Evolutionary conservation across 2,329 filamentous ascomycete genomes (phyloP).

Genomic region (Xylariomycetidae sp.): DNA sequence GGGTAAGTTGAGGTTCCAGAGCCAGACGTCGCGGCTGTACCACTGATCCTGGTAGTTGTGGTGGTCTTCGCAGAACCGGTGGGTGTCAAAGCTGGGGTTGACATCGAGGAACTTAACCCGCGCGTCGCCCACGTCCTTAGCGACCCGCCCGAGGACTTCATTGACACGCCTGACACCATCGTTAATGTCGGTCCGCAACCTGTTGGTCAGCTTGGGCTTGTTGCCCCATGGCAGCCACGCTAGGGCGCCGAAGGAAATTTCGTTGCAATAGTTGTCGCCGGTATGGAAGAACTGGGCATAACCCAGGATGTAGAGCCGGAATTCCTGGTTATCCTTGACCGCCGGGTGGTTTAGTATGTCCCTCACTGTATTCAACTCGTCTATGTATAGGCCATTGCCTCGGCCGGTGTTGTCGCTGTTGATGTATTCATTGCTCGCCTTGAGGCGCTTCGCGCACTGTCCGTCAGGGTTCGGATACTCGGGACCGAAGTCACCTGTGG

Average conservation of each 20-base stretch:
- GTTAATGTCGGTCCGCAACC: constrained; percentile 5
- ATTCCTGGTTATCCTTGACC: constrained; percentile 5
- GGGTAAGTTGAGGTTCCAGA: constrained; percentile 8
- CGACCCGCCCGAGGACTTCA: constrained; percentile 4
- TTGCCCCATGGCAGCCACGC: neutral
- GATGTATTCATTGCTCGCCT: constrained; percentile 4
- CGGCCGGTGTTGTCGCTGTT: neutral
- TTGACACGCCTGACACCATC: constrained; percentile 6
- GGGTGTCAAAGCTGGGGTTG: constrained; percentile 6
- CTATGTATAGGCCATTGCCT: constrained; percentile 3
- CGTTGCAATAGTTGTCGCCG: constrained; percentile 7
- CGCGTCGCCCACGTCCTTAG: constrained; percentile 3
- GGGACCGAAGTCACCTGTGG: constrained; percentile 1
- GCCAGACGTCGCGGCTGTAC: constrained; percentile 7
- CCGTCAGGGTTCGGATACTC: constrained; percentile 6
- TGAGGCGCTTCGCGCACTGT: constrained; percentile 3
- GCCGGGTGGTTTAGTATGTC: constrained; percentile 4
- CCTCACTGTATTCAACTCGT: constrained; percentile 5
- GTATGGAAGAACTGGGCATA: constrained; percentile 8
- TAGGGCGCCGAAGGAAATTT: constrained; percentile 4
- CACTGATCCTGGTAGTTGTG: constrained; percentile 8
- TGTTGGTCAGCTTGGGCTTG: constrained; percentile 4
- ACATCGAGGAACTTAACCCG: constrained; percentile 6
- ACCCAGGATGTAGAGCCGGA: constrained; percentile 6
- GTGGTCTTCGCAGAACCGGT: constrained; percentile 6